Conservation (phyloP, 2,329 filamentous ascomycete genomes). For the Neophaeococcomyces aloes region DNA sequence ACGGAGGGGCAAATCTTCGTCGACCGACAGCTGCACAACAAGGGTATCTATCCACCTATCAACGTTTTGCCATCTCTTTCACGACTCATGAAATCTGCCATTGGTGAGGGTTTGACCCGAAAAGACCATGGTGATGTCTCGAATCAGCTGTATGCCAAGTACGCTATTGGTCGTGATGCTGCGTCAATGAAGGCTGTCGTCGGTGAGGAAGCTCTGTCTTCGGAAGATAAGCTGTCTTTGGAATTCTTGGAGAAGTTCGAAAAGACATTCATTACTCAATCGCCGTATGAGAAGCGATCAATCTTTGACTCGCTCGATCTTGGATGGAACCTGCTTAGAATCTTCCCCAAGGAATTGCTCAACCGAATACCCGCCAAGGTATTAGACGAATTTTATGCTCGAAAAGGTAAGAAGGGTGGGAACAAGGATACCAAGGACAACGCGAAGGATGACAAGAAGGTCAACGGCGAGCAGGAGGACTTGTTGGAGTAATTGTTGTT, state of each 20-base stretch:
- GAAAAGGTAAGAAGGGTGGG: slow-evolving; percentile 26
- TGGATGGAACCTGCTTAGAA: slow-evolving; percentile 90
- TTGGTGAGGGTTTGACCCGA: slow-evolving; percentile 91
- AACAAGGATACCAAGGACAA: slow-evolving; percentile 41
- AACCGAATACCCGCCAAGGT: slow-evolving; percentile 85
- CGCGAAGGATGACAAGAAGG: slow-evolving; percentile 21
- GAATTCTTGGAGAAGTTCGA: slow-evolving; percentile 99
- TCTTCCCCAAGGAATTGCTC: slow-evolving; percentile 95
- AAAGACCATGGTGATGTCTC: slow-evolving; percentile 97
- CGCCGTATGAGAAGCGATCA: slow-evolving; percentile 78
- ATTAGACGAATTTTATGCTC: slow-evolving; percentile 68
- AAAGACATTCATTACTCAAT: slow-evolving; percentile 84
- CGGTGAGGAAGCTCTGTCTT: slow-evolving; percentile 88
- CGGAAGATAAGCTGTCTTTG: slow-evolving; percentile 93
- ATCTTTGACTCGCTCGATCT: slow-evolving; percentile 93
- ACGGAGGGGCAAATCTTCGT: slow-evolving; percentile 98
- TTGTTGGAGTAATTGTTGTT: not conserved
- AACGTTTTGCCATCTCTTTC: slow-evolving; percentile 96
- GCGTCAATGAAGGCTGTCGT: slow-evolving; percentile 98
- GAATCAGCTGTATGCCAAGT: slow-evolving; percentile 99
- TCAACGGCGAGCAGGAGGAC: slow-evolving; percentile 15
- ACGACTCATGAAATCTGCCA: slow-evolving; percentile 99
- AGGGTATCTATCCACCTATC: slow-evolving; percentile 96
- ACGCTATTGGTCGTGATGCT: slow-evolving; percentile 95
- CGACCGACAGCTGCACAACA: slow-evolving; percentile 87